Conservation (phyloP, 192 early-diverging fungal genomes). For the Backusella macrospora region DNA sequence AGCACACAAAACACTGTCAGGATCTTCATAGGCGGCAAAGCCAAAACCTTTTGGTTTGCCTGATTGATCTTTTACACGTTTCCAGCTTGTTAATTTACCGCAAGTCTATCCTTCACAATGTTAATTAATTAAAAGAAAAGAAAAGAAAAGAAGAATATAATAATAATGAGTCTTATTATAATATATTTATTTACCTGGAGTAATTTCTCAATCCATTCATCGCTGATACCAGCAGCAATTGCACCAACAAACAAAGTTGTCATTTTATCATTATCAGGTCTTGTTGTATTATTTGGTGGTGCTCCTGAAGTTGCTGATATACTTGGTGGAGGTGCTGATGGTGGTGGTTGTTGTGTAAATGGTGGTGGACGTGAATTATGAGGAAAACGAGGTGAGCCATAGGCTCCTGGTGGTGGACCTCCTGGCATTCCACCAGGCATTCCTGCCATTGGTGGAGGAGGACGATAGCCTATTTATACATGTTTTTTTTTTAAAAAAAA, state of each 20-base stretch:
- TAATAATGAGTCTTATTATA: neutral
- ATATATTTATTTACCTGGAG: constrained; percentile 50
- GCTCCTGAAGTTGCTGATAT: neutral
- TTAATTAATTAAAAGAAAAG: neutral
- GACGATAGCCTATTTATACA: neutral
- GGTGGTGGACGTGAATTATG: neutral
- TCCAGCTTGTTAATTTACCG: constrained; percentile 68
- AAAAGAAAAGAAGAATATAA: no score
- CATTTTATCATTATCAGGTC: constrained; percentile 57
- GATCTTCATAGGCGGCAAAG: constrained; percentile 71
- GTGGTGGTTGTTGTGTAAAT: neutral
- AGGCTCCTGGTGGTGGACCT: neutral
- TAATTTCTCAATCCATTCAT: constrained; percentile 66
- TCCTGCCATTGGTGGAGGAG: neutral
- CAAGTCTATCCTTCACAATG: constrained; percentile 55
- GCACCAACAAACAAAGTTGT: constrained; percentile 72
- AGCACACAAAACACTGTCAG: constrained; percentile 64
- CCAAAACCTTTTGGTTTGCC: constrained; percentile 74
- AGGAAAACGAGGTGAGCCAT: neutral
- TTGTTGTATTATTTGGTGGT: constrained; percentile 10
- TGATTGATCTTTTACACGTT: constrained; percentile 62
- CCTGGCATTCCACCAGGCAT: no score
- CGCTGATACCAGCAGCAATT: constrained; percentile 69
- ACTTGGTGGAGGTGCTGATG: neutral
- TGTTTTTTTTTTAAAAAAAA: neutral